phyloP scores from a whole-genome alignment of 805 yeast species.

The Cyberlindnera maclurae region DNA sequence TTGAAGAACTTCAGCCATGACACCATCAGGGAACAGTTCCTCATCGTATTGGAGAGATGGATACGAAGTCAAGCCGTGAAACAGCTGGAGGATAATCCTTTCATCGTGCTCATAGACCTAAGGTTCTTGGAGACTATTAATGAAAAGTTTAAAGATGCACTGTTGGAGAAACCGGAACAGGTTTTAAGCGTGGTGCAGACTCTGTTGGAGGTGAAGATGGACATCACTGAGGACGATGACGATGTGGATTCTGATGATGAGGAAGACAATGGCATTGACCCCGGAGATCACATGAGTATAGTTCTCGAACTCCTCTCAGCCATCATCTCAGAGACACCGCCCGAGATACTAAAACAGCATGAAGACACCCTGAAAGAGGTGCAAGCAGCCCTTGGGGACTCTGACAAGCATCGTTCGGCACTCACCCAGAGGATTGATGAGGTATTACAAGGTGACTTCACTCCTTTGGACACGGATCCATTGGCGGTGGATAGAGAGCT shows the following conservation, averaged over 20 bases:
- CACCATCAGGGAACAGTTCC: slow-evolving; percentile 40
- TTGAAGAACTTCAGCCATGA: slow-evolving; percentile 44
- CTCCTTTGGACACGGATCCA: slow-evolving; percentile 3
- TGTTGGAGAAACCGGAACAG: slow-evolving; percentile 41
- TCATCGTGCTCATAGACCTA: slow-evolving; percentile 48
- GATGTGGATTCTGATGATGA: slow-evolving; percentile 35
- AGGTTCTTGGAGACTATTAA: slow-evolving; percentile 58
- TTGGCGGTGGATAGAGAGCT: slow-evolving; percentile 28
- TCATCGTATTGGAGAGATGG: slow-evolving; percentile 55
- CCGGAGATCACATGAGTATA: slow-evolving; percentile 20
- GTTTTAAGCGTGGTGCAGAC: slow-evolving; percentile 43
- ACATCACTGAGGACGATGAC: slow-evolving; percentile 15
- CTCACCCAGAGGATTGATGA: slow-evolving; percentile 15
- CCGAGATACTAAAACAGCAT: slow-evolving; percentile 14
- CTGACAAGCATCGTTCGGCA: slow-evolving; percentile 12
- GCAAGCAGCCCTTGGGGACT: slow-evolving; percentile 13
- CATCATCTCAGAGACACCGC: slow-evolving; percentile 26
- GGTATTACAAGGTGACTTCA: slow-evolving; percentile 8
- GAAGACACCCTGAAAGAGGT: slow-evolving; percentile 26
- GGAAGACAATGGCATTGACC: slow-evolving; percentile 16
- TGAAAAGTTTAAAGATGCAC: slow-evolving; percentile 46
- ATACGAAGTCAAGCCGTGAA: slow-evolving; percentile 22
- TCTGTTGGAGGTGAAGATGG: slow-evolving; percentile 26
- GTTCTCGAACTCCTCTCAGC: slow-evolving; percentile 33
- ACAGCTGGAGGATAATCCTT: slow-evolving; percentile 34